These are phyloP conservation scores for Cercophora sp. DNA, from an alignment of 495 filamentous ascomycete species.

Conservation along the genomic window DNA sequence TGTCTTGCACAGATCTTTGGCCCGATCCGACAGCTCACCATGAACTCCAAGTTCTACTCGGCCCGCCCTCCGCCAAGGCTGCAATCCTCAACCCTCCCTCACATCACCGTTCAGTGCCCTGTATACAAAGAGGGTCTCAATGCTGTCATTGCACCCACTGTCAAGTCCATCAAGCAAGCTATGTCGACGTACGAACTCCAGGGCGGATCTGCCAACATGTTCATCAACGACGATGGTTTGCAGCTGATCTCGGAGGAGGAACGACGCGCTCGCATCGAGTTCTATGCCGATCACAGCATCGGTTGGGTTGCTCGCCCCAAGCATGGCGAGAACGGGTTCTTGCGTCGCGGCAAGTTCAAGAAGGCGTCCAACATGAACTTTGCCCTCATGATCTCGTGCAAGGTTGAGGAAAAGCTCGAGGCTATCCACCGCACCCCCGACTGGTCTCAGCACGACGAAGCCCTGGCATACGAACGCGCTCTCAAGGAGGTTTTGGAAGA, in stretches of 20 bases:
- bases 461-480: constrained; percentile 61
- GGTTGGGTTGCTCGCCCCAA: constrained; percentile 75
- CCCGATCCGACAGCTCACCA: constrained; percentile 64
- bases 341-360: constrained; percentile 63
- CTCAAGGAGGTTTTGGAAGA: constrained; percentile 68
- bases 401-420: constrained; percentile 66
- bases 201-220: constrained; percentile 75
- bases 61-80: constrained; percentile 59
- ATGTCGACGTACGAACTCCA: constrained; percentile 78
- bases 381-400: constrained; percentile 67
- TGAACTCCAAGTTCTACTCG: constrained; percentile 77
- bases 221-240: constrained; percentile 76
- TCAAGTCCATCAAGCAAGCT: constrained; percentile 66
- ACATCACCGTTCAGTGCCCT: constrained; percentile 68
- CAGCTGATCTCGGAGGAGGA: constrained; percentile 67
- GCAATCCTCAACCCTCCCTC: constrained; percentile 50
- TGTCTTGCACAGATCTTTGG: constrained; percentile 72
- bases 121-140: constrained; percentile 69
- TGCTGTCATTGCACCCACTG: constrained; percentile 63
- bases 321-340: constrained; percentile 58
- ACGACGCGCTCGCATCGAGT: constrained; percentile 61
- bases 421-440: constrained; percentile 51
- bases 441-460: constrained; percentile 69
- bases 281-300: constrained; percentile 68
- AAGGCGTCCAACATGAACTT: constrained; percentile 88